A percentile compares a stretch with the other conserved stretches of the same genome.
Evolutionary conservation across 768 basidiomycete genomes (phyloP).

Genomic region (Amanita exitialis): DNA sequence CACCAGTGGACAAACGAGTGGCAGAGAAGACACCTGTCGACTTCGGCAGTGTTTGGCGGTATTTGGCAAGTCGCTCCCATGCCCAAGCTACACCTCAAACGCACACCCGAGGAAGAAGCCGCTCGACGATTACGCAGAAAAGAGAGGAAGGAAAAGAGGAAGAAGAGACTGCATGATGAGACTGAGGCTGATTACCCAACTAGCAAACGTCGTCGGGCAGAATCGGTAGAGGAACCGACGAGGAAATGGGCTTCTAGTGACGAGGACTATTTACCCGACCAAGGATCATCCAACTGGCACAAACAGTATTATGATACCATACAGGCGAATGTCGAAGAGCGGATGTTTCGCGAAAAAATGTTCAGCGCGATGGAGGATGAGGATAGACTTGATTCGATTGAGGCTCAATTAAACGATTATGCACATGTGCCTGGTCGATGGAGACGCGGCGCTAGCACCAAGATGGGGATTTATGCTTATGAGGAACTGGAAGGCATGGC

Average conservation of each 20-base stretch:
- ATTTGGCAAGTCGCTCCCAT: too few relatives aligned
- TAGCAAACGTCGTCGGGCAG: conserved; percentile 15
- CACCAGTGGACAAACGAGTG: too few relatives aligned
- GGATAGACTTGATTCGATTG: conserved; percentile 51
- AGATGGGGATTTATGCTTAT: conserved; percentile 14
- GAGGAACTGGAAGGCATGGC: conserved; percentile 20
- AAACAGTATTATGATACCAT: conserved; percentile 39
- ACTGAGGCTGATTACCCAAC: conserved; percentile 13
- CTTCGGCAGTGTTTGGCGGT: too few relatives aligned
- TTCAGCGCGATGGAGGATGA: conserved; percentile 67
- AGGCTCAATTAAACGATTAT: conserved; percentile 57
- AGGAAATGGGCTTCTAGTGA: conserved; percentile 43
- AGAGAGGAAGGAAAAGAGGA: conserved; percentile 23
- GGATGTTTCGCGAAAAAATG: conserved; percentile 63
- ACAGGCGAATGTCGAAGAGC: conserved; percentile 49
- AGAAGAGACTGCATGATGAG: conserved; percentile 13
- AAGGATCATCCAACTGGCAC: conserved; percentile 12
- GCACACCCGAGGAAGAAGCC: conserved; percentile 50
- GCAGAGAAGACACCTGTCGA: too few relatives aligned
- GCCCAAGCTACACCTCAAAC: conserved; percentile 53
- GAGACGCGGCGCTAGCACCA: conserved; percentile 23
- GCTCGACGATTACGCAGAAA: conserved; percentile 30
- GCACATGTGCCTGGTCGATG: conserved; percentile 69
- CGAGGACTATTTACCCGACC: conserved; percentile 20
- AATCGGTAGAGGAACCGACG: conserved; percentile 8